Evolutionary conservation across 1,284 basidiomycete genomes (phyloP), one percentile per base, ranked within the genome.

Genomic region (Crucibulum parvulum): DNA sequence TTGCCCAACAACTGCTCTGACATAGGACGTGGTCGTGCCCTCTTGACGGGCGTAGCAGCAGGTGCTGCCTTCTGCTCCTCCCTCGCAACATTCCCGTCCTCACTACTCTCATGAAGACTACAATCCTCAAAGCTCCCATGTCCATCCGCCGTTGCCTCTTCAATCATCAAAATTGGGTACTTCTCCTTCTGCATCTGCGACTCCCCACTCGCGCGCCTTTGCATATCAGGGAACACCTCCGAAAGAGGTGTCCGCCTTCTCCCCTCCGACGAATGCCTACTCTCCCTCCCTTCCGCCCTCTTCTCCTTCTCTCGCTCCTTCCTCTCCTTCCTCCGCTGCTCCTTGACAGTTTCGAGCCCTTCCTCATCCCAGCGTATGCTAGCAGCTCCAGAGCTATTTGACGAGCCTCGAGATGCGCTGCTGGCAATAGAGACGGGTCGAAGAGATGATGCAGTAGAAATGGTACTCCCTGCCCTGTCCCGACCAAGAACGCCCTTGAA

Each of bases 1-100:
- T 69, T 76, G 4, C 80, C 81, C 13, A 87, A 72, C 65, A 87
- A 67, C 70, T 91, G 88, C 65, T 93, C 91, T 1, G 89, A 91
- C 48, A 87, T 64, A 0, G 91, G 89, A 13, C 90, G 78, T 6
- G 78, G 72, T 9, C 87, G 79, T 0, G 77, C 69, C 51, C 76
- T 80, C 76, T 84, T 88, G 35, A 79, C 66, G 0, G 89, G 87
- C 1, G 87, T 90, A 66, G 74, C 54, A 63, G 66, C 24, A 59
- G 62, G 7, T 51, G 57, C 64, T 7, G 60, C 54, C 58, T 63
- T 51, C 15, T 64, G 59, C 48, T 64, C 59, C 51, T 68, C 59
- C 24, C 24, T 24, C 24, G 24, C 24, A 24, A 2, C 24, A 24
- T 24, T 4, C 24, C 24, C 24, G 47, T 64, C 62, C 10, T 57